A percentile compares a stretch with the other conserved stretches of the same genome.
Evolutionary conservation across 352 stramenopile species (phyloP).

Genomic region (Globisporangium takayamanum): DNA sequence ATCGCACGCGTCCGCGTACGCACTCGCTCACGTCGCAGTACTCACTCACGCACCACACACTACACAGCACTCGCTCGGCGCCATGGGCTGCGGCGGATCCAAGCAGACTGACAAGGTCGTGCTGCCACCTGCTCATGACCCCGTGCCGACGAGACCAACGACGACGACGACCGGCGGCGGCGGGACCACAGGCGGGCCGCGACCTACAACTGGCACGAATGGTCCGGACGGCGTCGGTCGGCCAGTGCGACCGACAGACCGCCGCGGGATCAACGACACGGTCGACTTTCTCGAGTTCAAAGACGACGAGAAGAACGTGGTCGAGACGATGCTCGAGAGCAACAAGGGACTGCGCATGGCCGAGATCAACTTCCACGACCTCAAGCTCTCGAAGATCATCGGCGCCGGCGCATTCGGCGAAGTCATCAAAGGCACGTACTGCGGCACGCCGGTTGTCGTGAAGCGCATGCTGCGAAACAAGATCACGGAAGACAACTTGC

Average conservation of each 20-base stretch:
- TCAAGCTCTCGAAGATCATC: conserved; percentile 87
- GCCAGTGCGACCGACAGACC: conserved; percentile 5
- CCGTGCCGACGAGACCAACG: background rate
- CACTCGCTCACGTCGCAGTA: background rate
- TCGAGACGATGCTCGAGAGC: conserved; percentile 85
- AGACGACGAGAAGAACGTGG: conserved; percentile 82
- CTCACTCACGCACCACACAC: background rate
- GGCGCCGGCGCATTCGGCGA: conserved; percentile 79
- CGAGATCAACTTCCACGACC: conserved; percentile 86
- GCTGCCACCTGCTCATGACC: background rate
- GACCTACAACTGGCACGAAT: background rate
- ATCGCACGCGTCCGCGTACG: background rate
- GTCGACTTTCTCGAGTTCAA: conserved; percentile 85
- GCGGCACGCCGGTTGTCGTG: conserved; percentile 81
- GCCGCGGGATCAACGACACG: conserved; percentile 28
- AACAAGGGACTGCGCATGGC: conserved; percentile 84
- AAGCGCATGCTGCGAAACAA: conserved; percentile 88
- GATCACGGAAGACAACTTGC: conserved; percentile 84
- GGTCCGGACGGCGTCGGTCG: background rate
- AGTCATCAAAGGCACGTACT: conserved; percentile 88
- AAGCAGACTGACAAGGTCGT: conserved; percentile 7
- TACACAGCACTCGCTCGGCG: background rate
- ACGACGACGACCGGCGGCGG: background rate
- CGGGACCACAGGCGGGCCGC: background rate
- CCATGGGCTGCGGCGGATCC: conserved; percentile 13